A percentile compares a stretch with the other conserved stretches of the same genome.
These are phyloP conservation scores for Hypoxylon sp. DNA, from an alignment of 2,329 filamentous ascomycete species.

Conservation along the genomic window DNA sequence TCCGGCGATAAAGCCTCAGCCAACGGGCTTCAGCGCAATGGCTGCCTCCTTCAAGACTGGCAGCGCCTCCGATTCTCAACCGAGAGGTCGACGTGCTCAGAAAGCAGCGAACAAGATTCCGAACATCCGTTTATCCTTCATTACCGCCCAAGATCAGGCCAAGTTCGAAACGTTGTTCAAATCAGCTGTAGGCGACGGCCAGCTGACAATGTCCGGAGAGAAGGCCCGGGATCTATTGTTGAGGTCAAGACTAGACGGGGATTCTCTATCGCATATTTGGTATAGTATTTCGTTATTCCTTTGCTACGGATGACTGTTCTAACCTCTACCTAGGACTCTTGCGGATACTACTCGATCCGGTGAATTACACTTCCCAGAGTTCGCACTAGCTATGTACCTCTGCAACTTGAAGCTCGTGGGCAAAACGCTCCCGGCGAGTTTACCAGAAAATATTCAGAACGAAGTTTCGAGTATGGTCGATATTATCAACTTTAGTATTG, in stretches of 20 bases:
- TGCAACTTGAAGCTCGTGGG: conserved; percentile 94
- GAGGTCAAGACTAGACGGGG: conserved; percentile 88
- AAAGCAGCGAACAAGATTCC: conserved; percentile 83
- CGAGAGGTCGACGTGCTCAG: conserved; percentile 62
- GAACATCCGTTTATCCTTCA: conserved; percentile 94
- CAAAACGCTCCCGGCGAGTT: conserved; percentile 78
- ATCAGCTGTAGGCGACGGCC: conserved; percentile 87
- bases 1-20: conserved; percentile 74
- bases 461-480: conserved; percentile 99
- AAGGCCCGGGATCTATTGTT: conserved; percentile 91
- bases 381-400: conserved; percentile 97
- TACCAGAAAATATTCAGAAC: conserved; percentile 92
- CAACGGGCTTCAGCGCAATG: conserved; percentile 77
- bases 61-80: conserved; percentile 58
- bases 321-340: conserved; percentile 74
- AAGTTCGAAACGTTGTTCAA: conserved; percentile 99
- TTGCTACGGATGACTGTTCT: conserved; percentile 40
- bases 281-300: conserved; percentile 58
- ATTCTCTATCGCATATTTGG: conserved; percentile 94
- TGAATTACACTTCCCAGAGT: conserved; percentile 96
- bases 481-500: conserved; percentile 95
- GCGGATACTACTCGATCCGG: conserved; percentile 97
- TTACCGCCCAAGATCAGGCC: conserved; percentile 92
- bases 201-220: conserved; percentile 90
- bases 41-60: conserved; percentile 75